phyloP scores from a whole-genome alignment of 2,329 filamentous ascomycete species.

The Tolypocladium album region DNA sequence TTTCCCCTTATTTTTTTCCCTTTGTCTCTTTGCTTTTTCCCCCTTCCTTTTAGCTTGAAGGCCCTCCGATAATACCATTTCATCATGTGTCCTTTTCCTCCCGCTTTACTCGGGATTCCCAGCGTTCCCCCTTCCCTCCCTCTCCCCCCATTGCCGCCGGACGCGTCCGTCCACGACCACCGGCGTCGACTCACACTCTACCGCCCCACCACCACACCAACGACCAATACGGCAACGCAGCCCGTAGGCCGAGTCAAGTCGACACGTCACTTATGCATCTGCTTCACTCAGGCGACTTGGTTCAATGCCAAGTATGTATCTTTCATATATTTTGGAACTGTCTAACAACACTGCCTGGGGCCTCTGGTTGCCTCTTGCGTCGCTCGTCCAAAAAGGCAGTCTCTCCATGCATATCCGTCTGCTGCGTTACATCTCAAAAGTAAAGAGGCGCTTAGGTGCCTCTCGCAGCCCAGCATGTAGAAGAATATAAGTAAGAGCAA shows the following conservation, averaged over 20 bases:
- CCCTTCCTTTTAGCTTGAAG: no score
- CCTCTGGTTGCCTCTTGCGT: not conserved
- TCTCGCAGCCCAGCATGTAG: not conserved
- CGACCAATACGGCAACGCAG: no score
- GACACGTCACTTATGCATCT: not conserved
- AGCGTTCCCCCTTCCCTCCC: no score
- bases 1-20: not conserved
- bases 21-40: not conserved
- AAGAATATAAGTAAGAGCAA: not conserved
- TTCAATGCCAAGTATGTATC: not conserved
- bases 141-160: no score
- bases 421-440: not conserved
- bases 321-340: conserved; percentile 1
- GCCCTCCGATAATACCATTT: no score
- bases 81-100: no score
- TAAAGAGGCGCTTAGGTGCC: not conserved
- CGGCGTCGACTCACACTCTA: not conserved
- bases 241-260: not conserved
- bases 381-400: not conserved
- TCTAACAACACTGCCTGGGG: not conserved
- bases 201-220: not conserved
- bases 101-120: no score
- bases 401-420: not conserved
- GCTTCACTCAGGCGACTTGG: not conserved
- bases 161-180: no score